Conservation (phyloP, 495 filamentous ascomycete species). For the Talaromyces proteolyticus region DNA sequence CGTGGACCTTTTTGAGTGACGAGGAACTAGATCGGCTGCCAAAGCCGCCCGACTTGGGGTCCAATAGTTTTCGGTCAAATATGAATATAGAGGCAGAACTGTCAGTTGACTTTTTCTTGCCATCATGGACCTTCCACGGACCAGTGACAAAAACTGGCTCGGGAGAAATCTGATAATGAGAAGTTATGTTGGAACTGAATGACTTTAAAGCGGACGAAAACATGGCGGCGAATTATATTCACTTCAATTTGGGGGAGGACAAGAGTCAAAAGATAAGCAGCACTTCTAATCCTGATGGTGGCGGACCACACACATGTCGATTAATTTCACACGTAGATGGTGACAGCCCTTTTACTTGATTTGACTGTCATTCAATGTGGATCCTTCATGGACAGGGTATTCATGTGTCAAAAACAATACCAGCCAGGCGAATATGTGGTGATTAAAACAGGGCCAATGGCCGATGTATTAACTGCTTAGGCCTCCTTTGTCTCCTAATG, state of each 20-base stretch:
- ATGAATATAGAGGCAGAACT: constrained; percentile 89
- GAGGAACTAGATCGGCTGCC: constrained; percentile 56
- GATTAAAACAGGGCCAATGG: background rate
- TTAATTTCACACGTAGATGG: background rate
- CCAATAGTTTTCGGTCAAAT: constrained; percentile 83
- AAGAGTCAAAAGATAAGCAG: background rate
- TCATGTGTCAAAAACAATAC: too few relatives aligned
- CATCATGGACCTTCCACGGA: constrained; percentile 96
- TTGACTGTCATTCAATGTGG: too few relatives aligned
- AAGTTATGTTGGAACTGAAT: constrained; percentile 82
- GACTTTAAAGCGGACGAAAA: constrained; percentile 90
- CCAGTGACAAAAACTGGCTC: constrained; percentile 68
- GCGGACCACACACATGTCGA: too few relatives aligned
- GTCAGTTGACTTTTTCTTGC: constrained; percentile 88
- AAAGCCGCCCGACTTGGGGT: constrained; percentile 55
- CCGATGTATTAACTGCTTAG: background rate
- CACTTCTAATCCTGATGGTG: background rate
- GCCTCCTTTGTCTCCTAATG: background rate
- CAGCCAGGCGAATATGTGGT: too few relatives aligned
- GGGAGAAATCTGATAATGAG: constrained; percentile 77
- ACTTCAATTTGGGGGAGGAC: background rate
- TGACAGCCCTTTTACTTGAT: too few relatives aligned
- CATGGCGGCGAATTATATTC: constrained; percentile 46
- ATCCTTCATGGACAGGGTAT: too few relatives aligned
- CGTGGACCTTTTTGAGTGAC: constrained; percentile 69